Base-by-base conservation (phyloP, 495 filamentous ascomycete genomes). In the Tuber indicum region DNA sequence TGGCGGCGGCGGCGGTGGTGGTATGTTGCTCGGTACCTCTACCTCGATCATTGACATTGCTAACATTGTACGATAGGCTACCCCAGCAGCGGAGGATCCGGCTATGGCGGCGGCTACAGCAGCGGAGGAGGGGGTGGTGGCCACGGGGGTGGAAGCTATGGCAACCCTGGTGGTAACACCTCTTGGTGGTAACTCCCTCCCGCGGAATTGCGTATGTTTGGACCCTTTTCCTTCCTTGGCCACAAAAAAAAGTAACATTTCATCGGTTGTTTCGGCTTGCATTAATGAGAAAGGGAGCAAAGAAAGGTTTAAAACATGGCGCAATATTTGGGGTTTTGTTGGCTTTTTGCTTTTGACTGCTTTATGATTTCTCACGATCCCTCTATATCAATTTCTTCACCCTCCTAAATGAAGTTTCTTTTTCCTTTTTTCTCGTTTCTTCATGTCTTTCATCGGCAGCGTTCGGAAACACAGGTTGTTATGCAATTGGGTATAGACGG, bases 141-240 rank as follows among this genome's bases (percentile, higher is more conserved):
- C 74, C 81, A 81, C 73, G 83, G 84, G n/a, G 84, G 86, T 69
- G 90, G 91, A 78, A 84, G 88, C 82, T 93, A 94, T 84, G 94
- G 94, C 84, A 96, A 96, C 87, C 93, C 93, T 75, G 91, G 91
- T 74, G 93, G 92, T 80, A 92, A 92, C 85, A 93, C 90, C 78
- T 94, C 91, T 79, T 99, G 96, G 96, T 99, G 95, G 96, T 98
- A 97, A 88, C 90, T 74, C 72, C 80, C 76, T 69, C 62, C 73
- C 41, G 72, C 77, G 47, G 77, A 72, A 70, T 82, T 81, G 81
- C 81, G 81, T 82, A 77, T 75, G 76, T 77, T 77, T 83, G 73
- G 83, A 79, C 73, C 66, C 75, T 76, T 75, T 73, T 76, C 71
- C 71, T 79, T 81, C 66, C 82, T 75, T 76, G 72, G 76, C 71